Evolutionary conservation across 1,139 yeast genomes (phyloP).

Genomic region (Kazachstania sp.): DNA sequence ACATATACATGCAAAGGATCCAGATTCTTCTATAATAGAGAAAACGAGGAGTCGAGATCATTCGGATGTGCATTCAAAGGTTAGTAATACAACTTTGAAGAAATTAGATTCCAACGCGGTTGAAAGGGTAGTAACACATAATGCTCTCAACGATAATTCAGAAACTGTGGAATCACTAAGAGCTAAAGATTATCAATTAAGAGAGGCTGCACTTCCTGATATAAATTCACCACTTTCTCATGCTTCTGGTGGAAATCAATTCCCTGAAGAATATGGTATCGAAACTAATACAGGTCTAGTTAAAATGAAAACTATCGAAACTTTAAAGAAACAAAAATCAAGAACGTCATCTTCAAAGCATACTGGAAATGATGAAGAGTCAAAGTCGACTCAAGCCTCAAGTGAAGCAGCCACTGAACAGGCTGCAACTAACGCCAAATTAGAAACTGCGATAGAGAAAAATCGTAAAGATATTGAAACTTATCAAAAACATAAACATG

Average conservation of each 20-base stretch:
- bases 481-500: constrained; percentile 16
- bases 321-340: constrained; percentile 17
- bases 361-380: no score
- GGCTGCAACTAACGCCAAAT: constrained; percentile 8
- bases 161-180: constrained; percentile 24
- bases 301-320: constrained; percentile 21
- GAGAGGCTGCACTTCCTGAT: constrained; percentile 19
- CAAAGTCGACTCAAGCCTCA: no score
- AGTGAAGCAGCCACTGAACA: no score
- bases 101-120: constrained; percentile 14
- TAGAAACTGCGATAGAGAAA: constrained; percentile 27
- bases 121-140: constrained; percentile 19
- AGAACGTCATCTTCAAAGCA: constrained; percentile 7
- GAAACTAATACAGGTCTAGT: constrained; percentile 77
- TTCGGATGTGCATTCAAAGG: constrained; percentile 10
- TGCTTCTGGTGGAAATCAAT: constrained; percentile 28
- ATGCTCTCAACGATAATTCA: constrained; percentile 16
- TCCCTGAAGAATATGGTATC: constrained; percentile 73
- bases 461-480: constrained; percentile 26
- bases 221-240: constrained; percentile 20
- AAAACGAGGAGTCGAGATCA: neutral
- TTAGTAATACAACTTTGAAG: constrained; percentile 14
- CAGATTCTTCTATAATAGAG: neutral
- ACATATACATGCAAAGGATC: neutral
- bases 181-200: constrained; percentile 17